Conservation (phyloP, 2,329 filamentous ascomycete genomes). For the Venturia asperata region DNA sequence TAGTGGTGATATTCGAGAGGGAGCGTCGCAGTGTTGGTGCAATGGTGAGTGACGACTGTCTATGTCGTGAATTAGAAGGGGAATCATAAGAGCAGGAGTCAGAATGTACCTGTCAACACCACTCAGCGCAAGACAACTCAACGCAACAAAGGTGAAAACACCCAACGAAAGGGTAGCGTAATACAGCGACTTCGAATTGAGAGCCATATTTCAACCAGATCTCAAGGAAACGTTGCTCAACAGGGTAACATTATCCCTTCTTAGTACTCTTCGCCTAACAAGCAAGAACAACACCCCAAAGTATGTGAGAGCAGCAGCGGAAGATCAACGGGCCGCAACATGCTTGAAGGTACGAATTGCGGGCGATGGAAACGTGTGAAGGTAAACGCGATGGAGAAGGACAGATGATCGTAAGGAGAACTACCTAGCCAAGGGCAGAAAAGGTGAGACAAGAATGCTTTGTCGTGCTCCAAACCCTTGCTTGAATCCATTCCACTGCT, state of each 20-base stretch:
- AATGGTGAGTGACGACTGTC: background rate
- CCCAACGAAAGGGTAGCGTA: background rate
- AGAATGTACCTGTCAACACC: background rate
- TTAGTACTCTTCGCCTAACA: background rate
- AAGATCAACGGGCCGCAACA: background rate
- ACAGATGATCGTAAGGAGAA: background rate
- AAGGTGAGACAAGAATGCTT: background rate
- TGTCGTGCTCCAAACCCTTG: background rate
- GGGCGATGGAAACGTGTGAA: background rate
- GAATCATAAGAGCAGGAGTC: background rate
- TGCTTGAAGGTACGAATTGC: background rate
- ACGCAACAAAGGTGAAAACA: background rate
- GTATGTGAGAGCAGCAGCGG: background rate
- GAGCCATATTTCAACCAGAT: background rate
- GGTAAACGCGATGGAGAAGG: background rate
- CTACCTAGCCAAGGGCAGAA: background rate
- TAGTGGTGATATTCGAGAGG: background rate
- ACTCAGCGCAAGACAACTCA: background rate
- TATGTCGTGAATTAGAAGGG: background rate
- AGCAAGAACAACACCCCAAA: background rate
- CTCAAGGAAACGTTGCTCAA: background rate
- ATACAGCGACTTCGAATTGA: background rate
- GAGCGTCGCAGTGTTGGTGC: background rate
- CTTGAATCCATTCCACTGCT: background rate
- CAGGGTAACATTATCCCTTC: background rate